These are phyloP conservation scores for Calocera viscosa DNA, from an alignment of 768 basidiomycete genomes.

Conservation along the genomic window DNA sequence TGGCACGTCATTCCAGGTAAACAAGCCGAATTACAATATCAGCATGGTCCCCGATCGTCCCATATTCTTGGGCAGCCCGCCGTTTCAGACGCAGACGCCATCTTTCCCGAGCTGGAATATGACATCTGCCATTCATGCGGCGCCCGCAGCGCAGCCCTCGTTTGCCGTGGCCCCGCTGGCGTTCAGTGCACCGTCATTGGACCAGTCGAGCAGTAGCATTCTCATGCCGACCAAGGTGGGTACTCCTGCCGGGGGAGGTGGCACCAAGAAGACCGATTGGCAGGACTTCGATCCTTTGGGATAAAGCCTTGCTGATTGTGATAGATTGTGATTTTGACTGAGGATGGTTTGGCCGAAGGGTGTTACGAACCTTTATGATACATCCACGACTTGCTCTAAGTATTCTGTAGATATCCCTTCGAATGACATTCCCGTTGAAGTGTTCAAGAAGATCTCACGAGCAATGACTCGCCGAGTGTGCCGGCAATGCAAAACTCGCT, in stretches of 20 bases:
- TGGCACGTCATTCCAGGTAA: constrained; percentile 11
- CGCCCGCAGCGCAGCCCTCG: constrained; percentile 14
- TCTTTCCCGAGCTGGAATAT: constrained; percentile 50
- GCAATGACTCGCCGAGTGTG: too few relatives aligned
- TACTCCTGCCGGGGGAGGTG: constrained; percentile 38
- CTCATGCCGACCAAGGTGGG: constrained; percentile 52
- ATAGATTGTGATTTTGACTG: background rate
- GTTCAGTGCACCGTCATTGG: constrained; percentile 8
- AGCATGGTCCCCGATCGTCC: constrained; percentile 31
- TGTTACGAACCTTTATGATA: background rate
- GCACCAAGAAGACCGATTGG: constrained; percentile 52
- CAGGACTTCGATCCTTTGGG: constrained; percentile 71
- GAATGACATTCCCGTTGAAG: background rate
- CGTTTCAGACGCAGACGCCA: background rate
- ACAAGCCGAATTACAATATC: constrained; percentile 14
- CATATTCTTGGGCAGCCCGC: constrained; percentile 28
- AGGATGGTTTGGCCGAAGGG: background rate
- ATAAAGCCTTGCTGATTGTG: constrained; percentile 21
- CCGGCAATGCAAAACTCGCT: too few relatives aligned
- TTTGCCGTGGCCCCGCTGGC: background rate
- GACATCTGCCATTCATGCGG: constrained; percentile 18
- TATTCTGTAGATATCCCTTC: background rate
- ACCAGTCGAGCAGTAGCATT: constrained; percentile 13
- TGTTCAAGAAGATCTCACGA: background rate
- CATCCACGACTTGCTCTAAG: background rate